Conservation (phyloP, 768 basidiomycete genomes). For the Agrocybe praecox region DNA sequence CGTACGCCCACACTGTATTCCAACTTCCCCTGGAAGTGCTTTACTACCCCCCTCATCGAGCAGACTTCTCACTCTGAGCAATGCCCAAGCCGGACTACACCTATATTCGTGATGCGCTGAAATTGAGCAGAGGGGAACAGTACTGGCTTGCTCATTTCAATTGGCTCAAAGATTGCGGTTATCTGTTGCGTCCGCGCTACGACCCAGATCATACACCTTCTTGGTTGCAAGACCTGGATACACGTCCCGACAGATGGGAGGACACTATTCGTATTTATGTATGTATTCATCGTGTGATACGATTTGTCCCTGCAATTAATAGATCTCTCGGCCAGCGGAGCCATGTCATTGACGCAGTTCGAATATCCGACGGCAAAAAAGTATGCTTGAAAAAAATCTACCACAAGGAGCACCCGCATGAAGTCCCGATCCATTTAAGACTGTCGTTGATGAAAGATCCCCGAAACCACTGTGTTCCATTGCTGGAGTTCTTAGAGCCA, state of each 20-base stretch:
- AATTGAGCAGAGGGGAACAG: too few relatives aligned
- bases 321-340: background rate
- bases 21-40: too few relatives aligned
- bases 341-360: slow-evolving; percentile 8
- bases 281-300: background rate
- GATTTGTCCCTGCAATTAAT: background rate
- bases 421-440: slow-evolving; percentile 23
- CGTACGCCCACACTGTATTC: too few relatives aligned
- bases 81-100: too few relatives aligned
- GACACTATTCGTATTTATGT: background rate
- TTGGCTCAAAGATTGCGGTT: slow-evolving; percentile 33
- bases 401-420: slow-evolving; percentile 17
- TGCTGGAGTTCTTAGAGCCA: slow-evolving; percentile 20
- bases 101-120: too few relatives aligned
- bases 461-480: slow-evolving; percentile 32
- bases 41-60: too few relatives aligned
- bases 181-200: slow-evolving; percentile 33
- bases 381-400: slow-evolving; percentile 14
- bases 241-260: background rate
- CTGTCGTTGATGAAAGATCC: slow-evolving; percentile 25
- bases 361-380: background rate
- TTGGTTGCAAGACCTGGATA: slow-evolving; percentile 21
- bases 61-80: too few relatives aligned
- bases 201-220: slow-evolving; percentile 34
- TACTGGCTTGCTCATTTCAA: slow-evolving; percentile 28